Evolutionary conservation across 2,329 filamentous ascomycete genomes (phyloP), one percentile per base, ranked within the genome.

Genomic region (Fusarium bactridioides): DNA sequence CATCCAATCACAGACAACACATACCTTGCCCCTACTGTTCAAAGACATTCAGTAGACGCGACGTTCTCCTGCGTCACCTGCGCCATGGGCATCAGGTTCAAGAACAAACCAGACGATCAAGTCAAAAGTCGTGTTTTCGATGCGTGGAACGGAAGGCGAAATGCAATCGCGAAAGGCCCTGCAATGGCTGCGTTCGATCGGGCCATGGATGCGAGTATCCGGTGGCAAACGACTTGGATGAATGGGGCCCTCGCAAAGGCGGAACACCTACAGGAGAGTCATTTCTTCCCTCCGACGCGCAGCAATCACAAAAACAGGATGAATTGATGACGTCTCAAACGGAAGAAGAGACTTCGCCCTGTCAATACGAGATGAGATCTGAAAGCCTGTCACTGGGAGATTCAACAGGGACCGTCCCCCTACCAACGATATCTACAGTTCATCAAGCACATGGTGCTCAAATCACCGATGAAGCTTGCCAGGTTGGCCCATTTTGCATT

Each of bases 61-160:
- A 61, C 25, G 59, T 57, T 38, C 29, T 61, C 4, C 16, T 61
- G 10, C 59, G 59, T 3, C 59, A 61, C 0, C 0, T 61, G 5
- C 51, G 59, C 0, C 53, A 55, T 21, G 38, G 50, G 1, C 59
- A 61, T 21, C 59, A 44, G 5, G 25, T 58, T 0, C 54, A 61
- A 21, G 59, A 43, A 25, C 38, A 37, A 13, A 13, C 23, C 0
- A 45, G 41, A 2, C 40, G 51, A 16, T 61, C 59, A 10, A 44
- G n/a, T 18, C 59, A 61, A 2, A 61, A 44, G 59, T 61, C 59
- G 3, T 61, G 59, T 23, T 61, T 38, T 45, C 59, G 59, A 61
- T 61, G 59, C 4, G 59, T 61, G 4, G 38, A 57, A 0, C 43
- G 54, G 21, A 61, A 61, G 18, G 9, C 19, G 13, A 61, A 45